Evolutionary conservation across 441 rosid genomes (phyloP).

Genomic region (Geranium incanum): DNA sequence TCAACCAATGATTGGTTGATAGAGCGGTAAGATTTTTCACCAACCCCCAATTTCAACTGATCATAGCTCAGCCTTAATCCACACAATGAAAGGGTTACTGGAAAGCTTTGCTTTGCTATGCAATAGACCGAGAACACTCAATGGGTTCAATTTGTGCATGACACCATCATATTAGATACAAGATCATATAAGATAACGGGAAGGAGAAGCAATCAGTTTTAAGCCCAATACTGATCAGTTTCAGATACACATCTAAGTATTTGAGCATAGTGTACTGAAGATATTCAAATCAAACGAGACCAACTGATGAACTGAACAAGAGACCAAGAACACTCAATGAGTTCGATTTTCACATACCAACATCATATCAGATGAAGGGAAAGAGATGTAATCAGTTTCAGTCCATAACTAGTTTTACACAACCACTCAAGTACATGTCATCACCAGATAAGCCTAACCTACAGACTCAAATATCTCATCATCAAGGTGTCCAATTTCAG

Average conservation of each 20-base stretch:
- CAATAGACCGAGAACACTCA: not conserved
- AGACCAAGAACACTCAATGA: too few relatives aligned
- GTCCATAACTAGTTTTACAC: too few relatives aligned
- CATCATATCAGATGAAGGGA: too few relatives aligned
- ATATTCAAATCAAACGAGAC: too few relatives aligned
- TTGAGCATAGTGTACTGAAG: too few relatives aligned
- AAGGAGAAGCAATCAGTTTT: not conserved
- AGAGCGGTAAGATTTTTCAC: not conserved
- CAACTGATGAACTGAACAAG: too few relatives aligned
- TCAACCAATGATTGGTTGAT: not conserved
- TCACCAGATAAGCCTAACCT: not conserved
- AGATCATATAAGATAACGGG: too few relatives aligned
- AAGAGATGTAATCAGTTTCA: too few relatives aligned
- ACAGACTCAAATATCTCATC: not conserved
- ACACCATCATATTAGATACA: too few relatives aligned
- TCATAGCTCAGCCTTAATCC: not conserved
- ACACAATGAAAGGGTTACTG: not conserved
- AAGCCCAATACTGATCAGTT: not conserved
- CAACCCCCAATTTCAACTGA: constrained; percentile 2
- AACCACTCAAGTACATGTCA: too few relatives aligned
- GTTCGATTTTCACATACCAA: too few relatives aligned
- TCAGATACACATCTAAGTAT: too few relatives aligned
- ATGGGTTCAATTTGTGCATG: not conserved
- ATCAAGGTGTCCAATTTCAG: not conserved
- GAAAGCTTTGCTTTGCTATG: not conserved